Conservation (phyloP, 2,329 filamentous ascomycete species). For the Apiospora koreana region DNA sequence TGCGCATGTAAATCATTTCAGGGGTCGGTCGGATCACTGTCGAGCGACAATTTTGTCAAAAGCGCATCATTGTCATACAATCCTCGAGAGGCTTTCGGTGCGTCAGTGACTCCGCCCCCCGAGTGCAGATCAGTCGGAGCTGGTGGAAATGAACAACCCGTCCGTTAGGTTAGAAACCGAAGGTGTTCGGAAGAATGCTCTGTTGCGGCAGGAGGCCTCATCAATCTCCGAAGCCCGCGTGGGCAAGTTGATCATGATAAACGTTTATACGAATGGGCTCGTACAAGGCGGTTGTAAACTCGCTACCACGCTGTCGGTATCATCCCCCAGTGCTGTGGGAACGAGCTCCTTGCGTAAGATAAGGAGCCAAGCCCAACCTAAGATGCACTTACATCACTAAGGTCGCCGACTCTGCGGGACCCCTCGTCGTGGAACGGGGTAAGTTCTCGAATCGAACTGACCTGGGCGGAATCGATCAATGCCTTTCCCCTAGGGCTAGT, state of each 20-base stretch:
- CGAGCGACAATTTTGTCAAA: not conserved
- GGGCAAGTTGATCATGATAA: not conserved
- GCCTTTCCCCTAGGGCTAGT: not conserved
- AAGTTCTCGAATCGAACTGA: not conserved
- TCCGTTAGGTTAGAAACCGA: not conserved
- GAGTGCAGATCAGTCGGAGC: not conserved
- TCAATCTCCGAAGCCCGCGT: not conserved
- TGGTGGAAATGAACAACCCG: not conserved
- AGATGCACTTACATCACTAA: not conserved
- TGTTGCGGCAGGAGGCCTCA: not conserved
- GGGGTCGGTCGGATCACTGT: not conserved
- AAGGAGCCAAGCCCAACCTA: not conserved
- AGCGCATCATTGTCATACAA: not conserved
- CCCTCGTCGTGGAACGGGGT: not conserved
- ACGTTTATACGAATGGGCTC: not conserved
- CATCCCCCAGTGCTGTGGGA: not conserved
- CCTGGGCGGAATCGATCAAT: not conserved
- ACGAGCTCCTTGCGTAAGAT: not conserved
- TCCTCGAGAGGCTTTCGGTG: not conserved
- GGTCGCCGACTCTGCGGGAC: slow-evolving; percentile 1
- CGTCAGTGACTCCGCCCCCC: not conserved
- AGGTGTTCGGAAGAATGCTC: not conserved
- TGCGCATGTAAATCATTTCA: not conserved
- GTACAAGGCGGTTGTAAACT: not conserved
- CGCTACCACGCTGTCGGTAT: not conserved